These are phyloP conservation scores for Cyclotella cryptica DNA, from an alignment of 108 stramenopile genomes.

Conservation along the genomic window DNA sequence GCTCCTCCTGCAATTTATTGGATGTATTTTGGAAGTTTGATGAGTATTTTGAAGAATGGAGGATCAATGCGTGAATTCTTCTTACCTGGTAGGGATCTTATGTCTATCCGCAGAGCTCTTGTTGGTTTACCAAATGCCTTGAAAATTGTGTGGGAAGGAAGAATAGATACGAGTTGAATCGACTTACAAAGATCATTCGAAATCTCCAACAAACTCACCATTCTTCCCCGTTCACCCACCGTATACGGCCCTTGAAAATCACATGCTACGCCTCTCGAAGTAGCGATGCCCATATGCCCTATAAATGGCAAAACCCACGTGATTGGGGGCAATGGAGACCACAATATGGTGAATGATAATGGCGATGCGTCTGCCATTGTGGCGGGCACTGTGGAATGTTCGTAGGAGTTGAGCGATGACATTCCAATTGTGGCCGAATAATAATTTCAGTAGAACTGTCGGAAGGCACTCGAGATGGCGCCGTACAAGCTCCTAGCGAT, in stretches of 20 bases:
- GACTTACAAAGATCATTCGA: no score
- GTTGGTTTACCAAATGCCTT: conserved; percentile 29
- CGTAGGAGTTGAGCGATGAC: neutral
- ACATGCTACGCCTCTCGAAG: conserved; percentile 82
- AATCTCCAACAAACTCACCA: conserved; percentile 51
- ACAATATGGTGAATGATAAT: conserved; percentile 71
- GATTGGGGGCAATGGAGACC: conserved; percentile 92
- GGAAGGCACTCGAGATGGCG: neutral
- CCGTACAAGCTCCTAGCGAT: no score
- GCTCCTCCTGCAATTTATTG: conserved; percentile 38
- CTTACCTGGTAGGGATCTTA: neutral
- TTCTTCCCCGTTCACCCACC: conserved; percentile 81
- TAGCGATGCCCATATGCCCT: conserved; percentile 96
- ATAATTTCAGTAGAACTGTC: neutral
- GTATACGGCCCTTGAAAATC: conserved; percentile 97
- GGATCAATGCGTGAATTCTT: conserved; percentile 4
- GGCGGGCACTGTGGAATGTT: neutral
- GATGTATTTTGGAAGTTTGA: conserved; percentile 6
- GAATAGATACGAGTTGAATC: neutral
- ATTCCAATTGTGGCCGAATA: neutral
- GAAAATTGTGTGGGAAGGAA: neutral
- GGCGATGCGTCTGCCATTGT: conserved; percentile 12
- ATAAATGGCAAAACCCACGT: conserved; percentile 93
- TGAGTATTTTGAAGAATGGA: neutral
- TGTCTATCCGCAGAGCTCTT: conserved; percentile 8